Base-by-base conservation (phyloP, 2,329 filamentous ascomycete species). In the Fusarium mundagurra region DNA sequence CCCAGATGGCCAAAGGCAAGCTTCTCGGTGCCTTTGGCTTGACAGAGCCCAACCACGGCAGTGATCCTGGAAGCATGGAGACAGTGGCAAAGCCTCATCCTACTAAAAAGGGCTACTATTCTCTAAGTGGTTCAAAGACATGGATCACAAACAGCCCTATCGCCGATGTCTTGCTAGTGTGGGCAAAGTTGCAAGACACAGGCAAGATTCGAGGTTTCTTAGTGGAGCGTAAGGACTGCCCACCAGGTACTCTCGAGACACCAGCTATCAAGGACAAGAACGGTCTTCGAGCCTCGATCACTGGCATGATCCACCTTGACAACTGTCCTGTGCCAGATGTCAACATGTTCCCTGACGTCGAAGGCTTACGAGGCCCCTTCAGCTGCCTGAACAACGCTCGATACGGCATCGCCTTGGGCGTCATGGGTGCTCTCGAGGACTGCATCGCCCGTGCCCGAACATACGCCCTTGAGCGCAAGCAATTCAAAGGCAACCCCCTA, bases 71-170 rank as follows among this genome's bases (percentile, higher is more conserved):
- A 20, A 94, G 92, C 41, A 96, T 98, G 94, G 95, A 98, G 87
- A 94, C 92, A 11, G 88, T 89, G 16, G 95, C 95, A n/a, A 94
- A 92, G 81, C 91, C 92, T 55, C 94, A 98, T 81, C 93, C 94
- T 11, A 92, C 90, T 13, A 95, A 95, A 86, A 92, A 93, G 79
- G 95, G 94, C 3, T 94, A 94, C 82, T 93, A 92, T 77, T 89
- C 91, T 48, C 84, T 98, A 41, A 94, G 92, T 51, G 95, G 95
- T 4, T 86, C 93, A 57, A 98, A 98, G 87, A 98, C 95, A 1
- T 98, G 95, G 95, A 98, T 98, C 81, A 98, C 95, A 20, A 98
- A 98, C 83, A 96, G 93, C 13, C 95, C 95, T 8, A 97, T 98
- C 77, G 90, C 94, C 4, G 94, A 97, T 77, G 88, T 97, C 5